Conservation (phyloP, 169 alveolate genomes). For the Ichthyophthirius multifiliis region DNA sequence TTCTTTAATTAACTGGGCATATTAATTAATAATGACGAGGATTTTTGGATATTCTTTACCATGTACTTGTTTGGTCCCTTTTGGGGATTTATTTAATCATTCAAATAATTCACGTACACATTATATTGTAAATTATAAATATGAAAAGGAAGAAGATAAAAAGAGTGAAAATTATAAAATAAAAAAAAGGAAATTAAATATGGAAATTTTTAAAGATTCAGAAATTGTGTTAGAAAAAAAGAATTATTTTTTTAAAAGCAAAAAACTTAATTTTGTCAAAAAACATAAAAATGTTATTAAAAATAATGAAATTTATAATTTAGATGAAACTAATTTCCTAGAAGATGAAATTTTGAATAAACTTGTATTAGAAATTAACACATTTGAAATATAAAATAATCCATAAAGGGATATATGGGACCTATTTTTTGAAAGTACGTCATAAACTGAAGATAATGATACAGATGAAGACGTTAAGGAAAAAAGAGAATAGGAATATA, state of each 20-base stretch:
- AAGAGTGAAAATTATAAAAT: not conserved
- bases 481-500: not conserved
- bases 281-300: not conserved
- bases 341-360: not conserved
- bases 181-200: slow-evolving; percentile 7
- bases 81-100: slow-evolving; percentile 62
- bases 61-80: slow-evolving; percentile 52
- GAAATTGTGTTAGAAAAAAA: not conserved
- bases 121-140: not conserved
- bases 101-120: slow-evolving; percentile 29
- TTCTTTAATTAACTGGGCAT: slow-evolving; percentile 3
- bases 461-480: not conserved
- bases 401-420: slow-evolving; percentile 18
- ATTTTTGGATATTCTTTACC: slow-evolving; percentile 57
- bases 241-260: not conserved
- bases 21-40: slow-evolving; percentile 42
- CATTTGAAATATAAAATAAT: not conserved
- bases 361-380: not conserved
- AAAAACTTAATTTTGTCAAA: not conserved
- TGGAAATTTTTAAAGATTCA: not conserved
- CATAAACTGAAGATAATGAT: slow-evolving; percentile 9
- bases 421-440: slow-evolving; percentile 17
- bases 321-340: not conserved
- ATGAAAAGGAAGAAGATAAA: not conserved
- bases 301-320: not conserved